phyloP scores from a whole-genome alignment of 2,329 filamentous ascomycete species.

The Colletotrichum endophyticum region DNA sequence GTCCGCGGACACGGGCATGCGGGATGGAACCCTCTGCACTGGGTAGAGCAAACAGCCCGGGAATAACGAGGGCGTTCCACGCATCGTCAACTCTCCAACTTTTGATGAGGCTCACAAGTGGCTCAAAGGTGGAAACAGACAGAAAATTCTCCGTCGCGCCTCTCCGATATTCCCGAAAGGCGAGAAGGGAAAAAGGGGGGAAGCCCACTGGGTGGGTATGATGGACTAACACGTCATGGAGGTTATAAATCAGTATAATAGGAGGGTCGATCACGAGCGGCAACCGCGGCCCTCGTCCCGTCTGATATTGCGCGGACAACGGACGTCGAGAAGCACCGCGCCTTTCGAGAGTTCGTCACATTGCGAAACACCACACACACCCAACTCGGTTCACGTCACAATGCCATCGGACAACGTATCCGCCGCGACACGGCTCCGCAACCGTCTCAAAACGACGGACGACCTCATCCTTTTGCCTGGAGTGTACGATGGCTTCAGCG shows the following conservation, averaged over 20 bases:
- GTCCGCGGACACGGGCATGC: neutral
- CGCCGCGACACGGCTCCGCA: constrained; percentile 41
- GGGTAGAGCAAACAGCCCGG: neutral
- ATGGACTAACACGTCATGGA: neutral
- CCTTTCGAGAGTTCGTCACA: neutral
- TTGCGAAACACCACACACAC: neutral
- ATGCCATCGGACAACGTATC: constrained; percentile 1
- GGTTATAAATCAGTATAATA: neutral
- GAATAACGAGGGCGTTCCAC: neutral
- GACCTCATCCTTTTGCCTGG: constrained; percentile 64
- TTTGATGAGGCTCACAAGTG: neutral
- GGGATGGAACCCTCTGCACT: neutral
- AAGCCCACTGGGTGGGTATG: neutral
- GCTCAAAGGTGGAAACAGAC: neutral
- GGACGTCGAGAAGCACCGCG: neutral
- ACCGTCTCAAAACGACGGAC: constrained; percentile 39
- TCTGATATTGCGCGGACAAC: neutral
- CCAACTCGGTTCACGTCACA: neutral
- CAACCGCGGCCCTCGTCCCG: neutral
- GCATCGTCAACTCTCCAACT: neutral
- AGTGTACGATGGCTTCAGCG: constrained; percentile 72
- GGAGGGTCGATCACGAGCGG: neutral
- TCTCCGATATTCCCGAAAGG: neutral
- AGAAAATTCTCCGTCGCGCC: neutral
- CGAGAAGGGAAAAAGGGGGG: neutral